phyloP scores from a whole-genome alignment of 441 rosid species.

The Arabidopsis hybrid region DNA sequence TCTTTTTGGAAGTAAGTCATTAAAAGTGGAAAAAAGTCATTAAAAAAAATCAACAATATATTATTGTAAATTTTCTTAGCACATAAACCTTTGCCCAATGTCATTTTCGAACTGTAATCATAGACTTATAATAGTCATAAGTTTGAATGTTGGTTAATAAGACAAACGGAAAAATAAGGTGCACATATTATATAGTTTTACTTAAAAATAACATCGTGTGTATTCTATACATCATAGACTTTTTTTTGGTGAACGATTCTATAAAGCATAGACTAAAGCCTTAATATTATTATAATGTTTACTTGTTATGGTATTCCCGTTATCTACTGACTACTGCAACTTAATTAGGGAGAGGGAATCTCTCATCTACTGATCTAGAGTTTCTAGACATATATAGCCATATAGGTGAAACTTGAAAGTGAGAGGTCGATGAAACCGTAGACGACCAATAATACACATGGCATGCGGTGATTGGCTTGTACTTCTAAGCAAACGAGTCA shows the following conservation, averaged over 20 bases:
- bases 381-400: background rate
- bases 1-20: background rate
- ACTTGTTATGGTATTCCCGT: slow-evolving; percentile 3
- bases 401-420: slow-evolving; percentile 28
- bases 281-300: background rate
- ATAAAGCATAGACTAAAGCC: background rate
- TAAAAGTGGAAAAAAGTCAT: too few species aligned
- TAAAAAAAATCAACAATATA: background rate
- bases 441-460: slow-evolving; percentile 19
- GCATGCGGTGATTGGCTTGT: background rate
- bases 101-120: slow-evolving; percentile 31
- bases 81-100: background rate
- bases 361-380: slow-evolving; percentile 7
- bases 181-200: background rate
- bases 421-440: slow-evolving; percentile 39
- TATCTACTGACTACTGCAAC: slow-evolving; percentile 15
- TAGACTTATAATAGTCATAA: slow-evolving; percentile 12
- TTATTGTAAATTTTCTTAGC: background rate
- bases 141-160: slow-evolving; percentile 28
- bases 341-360: slow-evolving; percentile 30
- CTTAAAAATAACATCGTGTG: background rate
- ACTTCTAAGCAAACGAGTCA: slow-evolving; percentile 27
- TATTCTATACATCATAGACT: background rate
- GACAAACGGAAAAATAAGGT: slow-evolving; percentile 20
- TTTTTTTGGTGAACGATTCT: too few species aligned